These are phyloP conservation scores for Diplodia intermedia DNA, from an alignment of 2,329 filamentous ascomycete genomes.

Conservation along the genomic window DNA sequence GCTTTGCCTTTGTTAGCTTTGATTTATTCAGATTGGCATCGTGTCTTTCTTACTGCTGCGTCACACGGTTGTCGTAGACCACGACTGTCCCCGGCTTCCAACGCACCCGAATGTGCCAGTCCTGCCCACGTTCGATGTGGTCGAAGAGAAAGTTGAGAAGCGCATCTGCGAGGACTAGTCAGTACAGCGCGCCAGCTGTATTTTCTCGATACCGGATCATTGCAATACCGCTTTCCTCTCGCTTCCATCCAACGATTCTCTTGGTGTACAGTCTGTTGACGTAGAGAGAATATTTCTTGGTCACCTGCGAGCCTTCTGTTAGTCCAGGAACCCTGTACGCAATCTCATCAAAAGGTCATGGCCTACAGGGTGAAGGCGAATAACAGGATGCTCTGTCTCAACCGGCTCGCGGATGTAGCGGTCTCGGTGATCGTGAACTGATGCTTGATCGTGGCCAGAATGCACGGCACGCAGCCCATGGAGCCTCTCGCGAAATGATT, in stretches of 20 bases:
- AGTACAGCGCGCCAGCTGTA: background rate
- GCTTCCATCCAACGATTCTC: conserved; percentile 34
- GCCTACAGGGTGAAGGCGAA: conserved; percentile 34
- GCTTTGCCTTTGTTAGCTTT: background rate
- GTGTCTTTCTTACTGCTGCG: conserved; percentile 8
- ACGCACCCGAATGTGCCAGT: conserved; percentile 27
- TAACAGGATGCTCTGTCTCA: conserved; percentile 33
- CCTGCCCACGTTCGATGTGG: conserved; percentile 30
- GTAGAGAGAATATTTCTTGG: conserved; percentile 34
- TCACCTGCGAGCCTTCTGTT: conserved; percentile 20
- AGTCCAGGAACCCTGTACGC: background rate
- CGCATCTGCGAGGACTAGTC: background rate
- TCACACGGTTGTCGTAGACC: conserved; percentile 31
- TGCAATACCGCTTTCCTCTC: conserved; percentile 33
- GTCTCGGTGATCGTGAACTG: conserved; percentile 27
- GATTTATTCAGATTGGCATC: background rate
- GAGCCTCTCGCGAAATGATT: conserved; percentile 31
- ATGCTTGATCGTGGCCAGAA: conserved; percentile 32
- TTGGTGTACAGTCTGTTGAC: conserved; percentile 35
- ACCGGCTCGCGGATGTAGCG: conserved; percentile 29
- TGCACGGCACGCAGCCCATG: conserved; percentile 34
- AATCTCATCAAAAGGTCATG: no score
- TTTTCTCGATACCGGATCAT: no score
- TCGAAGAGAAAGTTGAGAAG: conserved; percentile 34
- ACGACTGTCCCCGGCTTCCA: conserved; percentile 33